A percentile compares a stretch with the other conserved stretches of the same genome.
Conservation (phyloP, 108 stramenopile genomes). For the Cyclostephanos tholiformis region DNA sequence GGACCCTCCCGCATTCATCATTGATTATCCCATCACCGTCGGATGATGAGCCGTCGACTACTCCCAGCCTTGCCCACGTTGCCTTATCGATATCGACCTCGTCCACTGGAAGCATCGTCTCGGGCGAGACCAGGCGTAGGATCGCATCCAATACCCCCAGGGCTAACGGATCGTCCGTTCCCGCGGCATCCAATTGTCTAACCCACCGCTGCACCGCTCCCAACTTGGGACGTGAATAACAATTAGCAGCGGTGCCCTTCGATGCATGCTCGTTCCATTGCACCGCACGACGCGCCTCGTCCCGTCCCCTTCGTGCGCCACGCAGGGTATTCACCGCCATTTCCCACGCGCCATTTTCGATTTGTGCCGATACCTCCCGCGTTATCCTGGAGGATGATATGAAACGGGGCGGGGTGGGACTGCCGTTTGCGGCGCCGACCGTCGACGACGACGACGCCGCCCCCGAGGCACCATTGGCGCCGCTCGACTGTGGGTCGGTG, state of each 20-base stretch:
- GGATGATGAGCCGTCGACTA: neutral
- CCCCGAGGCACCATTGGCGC: neutral
- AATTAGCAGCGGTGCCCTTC: neutral
- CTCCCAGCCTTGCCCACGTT: constrained; percentile 29
- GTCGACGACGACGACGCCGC: neutral
- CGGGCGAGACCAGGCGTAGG: constrained; percentile 32
- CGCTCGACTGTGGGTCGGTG: neutral
- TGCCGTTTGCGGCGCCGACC: neutral
- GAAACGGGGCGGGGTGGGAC: neutral
- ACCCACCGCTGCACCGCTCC: constrained; percentile 45
- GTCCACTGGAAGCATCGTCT: constrained; percentile 9
- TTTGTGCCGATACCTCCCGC: constrained; percentile 23
- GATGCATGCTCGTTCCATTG: neutral
- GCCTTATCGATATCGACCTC: constrained; percentile 19
- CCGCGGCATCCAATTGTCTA: constrained; percentile 36
- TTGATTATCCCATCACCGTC: neutral
- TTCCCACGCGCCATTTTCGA: constrained; percentile 29
- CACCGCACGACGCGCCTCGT: neutral
- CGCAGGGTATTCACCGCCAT: constrained; percentile 13
- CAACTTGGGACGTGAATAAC: constrained; percentile 28
- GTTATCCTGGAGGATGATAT: constrained; percentile 24
- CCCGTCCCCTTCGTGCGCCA: constrained; percentile 6
- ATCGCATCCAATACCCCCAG: constrained; percentile 32
- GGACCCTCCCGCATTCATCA: constrained; percentile 21
- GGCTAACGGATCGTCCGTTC: constrained; percentile 23